These are phyloP conservation scores for Xerocomus potaroensis DNA, from an alignment of 768 basidiomycete species.

Conservation along the genomic window DNA sequence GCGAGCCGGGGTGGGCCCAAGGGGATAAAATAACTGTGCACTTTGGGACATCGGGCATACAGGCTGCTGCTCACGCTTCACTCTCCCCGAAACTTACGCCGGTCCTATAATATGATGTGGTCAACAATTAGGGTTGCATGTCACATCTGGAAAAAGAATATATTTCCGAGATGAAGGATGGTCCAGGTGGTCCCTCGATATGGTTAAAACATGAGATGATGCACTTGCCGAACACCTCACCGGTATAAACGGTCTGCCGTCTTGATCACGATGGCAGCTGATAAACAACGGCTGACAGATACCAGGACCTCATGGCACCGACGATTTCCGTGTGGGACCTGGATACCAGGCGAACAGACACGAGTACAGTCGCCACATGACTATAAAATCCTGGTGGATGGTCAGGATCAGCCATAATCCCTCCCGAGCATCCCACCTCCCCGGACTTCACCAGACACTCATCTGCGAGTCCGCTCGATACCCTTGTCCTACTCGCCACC, in stretches of 20 bases:
- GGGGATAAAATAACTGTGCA: slow-evolving; percentile 6
- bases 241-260: slow-evolving; percentile 18
- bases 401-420: slow-evolving; percentile 14
- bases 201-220: slow-evolving; percentile 22
- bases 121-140: slow-evolving; percentile 14
- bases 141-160: slow-evolving; percentile 21
- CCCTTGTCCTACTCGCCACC: slow-evolving; percentile 1
- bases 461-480: not conserved
- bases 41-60: slow-evolving; percentile 9
- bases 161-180: slow-evolving; percentile 24
- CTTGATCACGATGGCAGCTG: slow-evolving; percentile 24
- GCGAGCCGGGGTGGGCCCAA: slow-evolving; percentile 5
- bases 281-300: slow-evolving; percentile 20
- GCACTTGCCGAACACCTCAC: slow-evolving; percentile 25
- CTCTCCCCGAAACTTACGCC: slow-evolving; percentile 6
- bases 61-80: slow-evolving; percentile 8
- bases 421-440: slow-evolving; percentile 5
- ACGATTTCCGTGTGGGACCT: slow-evolving; percentile 8
- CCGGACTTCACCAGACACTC: not conserved
- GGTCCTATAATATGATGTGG: slow-evolving; percentile 6
- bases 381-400: slow-evolving; percentile 23
- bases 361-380: slow-evolving; percentile 12
- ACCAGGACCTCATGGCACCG: slow-evolving; percentile 19
- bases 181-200: slow-evolving; percentile 25
- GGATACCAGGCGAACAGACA: slow-evolving; percentile 11